Evolutionary conservation across 371 early-diverging fungal genomes (phyloP), one percentile per base, ranked within the genome.

Genomic region (Haplosporangium sp.): DNA sequence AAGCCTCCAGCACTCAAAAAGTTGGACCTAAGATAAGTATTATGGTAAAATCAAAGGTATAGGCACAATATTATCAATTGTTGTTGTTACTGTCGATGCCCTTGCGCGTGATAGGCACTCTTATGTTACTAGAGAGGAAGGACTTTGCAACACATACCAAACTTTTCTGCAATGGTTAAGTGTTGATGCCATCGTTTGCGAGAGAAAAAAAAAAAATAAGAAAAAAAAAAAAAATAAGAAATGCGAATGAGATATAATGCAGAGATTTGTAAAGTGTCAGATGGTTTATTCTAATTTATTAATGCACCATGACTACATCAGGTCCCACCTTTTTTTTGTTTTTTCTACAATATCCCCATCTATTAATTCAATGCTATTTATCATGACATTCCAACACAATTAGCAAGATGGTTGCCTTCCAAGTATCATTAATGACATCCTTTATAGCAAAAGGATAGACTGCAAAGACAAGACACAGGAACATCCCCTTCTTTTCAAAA

Each of bases 1-100:
- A 76, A 79, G 8, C 81, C 84, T 1, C 76, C 76, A 1, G 60
- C 67, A 37, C 35, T 64, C 68, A 74, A 65, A 65, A 74, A 79
- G 68, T 52, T 63, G 19, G 71, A 58, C 75, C 81, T 79, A 50
- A 27, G 27, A 27, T 27, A 27, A 27, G 27, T 27, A 27, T 27
- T 27, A 27, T 27, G 27, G 27, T 27, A 27, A 27, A 27, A 27
- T 27, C 27, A 27, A 17, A 27, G 37, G 40, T 19, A 27, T 3
- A n/a, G 57, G 34, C 44, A 39, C 44, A 42, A 42, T 42, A 42
- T 11, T 50, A 42, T 42, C 11, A 8, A 8, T 42, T 42, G 6
- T 5, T 42, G 44, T 8, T 42, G 11, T 50, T 50, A 4, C 15
- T 50, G 50, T n/a, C 27, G 27, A 27, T 27, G 27, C 27, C 27